Conservation (phyloP, 1,139 yeast species). For the Kodamaea plutei region DNA sequence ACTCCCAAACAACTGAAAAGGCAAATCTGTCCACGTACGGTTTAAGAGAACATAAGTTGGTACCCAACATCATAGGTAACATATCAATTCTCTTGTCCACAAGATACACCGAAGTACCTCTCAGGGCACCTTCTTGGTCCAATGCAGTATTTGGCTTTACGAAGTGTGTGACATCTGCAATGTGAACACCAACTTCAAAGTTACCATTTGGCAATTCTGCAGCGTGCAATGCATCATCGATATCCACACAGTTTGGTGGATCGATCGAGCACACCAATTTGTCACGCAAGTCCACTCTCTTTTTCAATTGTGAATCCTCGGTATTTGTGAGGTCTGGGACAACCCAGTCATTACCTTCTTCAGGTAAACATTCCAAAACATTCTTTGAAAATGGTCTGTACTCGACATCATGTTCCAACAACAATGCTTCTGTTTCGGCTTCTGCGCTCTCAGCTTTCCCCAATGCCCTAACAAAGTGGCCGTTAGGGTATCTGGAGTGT, state of each 20-base stretch:
- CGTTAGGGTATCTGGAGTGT: conserved; percentile 82
- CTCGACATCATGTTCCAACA: conserved; percentile 94
- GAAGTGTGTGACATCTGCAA: conserved; percentile 97
- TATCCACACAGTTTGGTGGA: conserved; percentile 98
- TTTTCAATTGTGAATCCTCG: conserved; percentile 57
- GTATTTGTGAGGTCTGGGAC: conserved; percentile 65
- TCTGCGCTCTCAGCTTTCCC: conserved; percentile 90
- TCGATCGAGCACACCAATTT: conserved; percentile 91
- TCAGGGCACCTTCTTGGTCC: conserved; percentile 92
- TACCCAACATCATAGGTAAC: conserved; percentile 94
- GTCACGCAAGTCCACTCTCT: conserved; percentile 82
- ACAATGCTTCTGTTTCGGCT: conserved; percentile 94
- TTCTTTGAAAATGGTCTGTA: conserved; percentile 93
- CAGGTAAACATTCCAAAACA: conserved; percentile 87
- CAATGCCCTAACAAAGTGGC: conserved; percentile 85
- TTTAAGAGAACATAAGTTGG: conserved; percentile 90
- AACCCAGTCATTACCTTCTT: conserved; percentile 89
- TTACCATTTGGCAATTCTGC: conserved; percentile 81
- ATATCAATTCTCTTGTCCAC: conserved; percentile 99
- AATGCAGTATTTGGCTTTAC: conserved; percentile 90
- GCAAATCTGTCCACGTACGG: conserved; percentile 97
- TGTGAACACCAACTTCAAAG: conserved; percentile 96
- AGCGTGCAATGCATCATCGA: conserved; percentile 97
- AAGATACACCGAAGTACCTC: conserved; percentile 95
- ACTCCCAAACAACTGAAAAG: conserved; percentile 93